These are phyloP conservation scores for Sphagnum contortum DNA, from an alignment of 225 moss, liverwort and hornwort species.

Conservation along the genomic window DNA sequence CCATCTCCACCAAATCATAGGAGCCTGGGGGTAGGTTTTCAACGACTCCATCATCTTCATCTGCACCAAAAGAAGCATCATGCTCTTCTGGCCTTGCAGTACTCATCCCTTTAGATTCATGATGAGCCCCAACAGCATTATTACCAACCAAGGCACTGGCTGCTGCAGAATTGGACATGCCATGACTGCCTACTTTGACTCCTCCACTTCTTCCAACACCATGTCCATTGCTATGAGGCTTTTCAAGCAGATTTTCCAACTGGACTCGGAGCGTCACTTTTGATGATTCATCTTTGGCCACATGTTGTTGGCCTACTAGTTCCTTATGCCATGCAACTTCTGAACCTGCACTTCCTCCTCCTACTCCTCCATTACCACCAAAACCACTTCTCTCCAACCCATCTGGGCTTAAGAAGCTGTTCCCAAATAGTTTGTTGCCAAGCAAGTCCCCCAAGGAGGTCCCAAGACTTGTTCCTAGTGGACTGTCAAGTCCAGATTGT, in stretches of 20 bases:
- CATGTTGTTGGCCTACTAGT: constrained; percentile 14
- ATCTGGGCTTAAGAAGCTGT: constrained; percentile 16
- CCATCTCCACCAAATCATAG: constrained; percentile 88
- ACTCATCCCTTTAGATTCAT: constrained; percentile 3
- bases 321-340: constrained; percentile 24
- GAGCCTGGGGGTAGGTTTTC: constrained; percentile 52
- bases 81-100: no score
- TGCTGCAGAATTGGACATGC: no score
- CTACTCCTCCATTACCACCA: constrained; percentile 6
- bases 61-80: constrained; percentile 7
- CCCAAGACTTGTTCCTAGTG: constrained; percentile 9
- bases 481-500: constrained; percentile 16
- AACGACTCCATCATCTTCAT: constrained; percentile 25
- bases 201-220: constrained; percentile 11
- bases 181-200: no score
- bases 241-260: constrained; percentile 8
- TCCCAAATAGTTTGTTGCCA: constrained; percentile 1
- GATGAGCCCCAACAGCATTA: constrained; percentile 11
- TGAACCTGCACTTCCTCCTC: constrained; percentile 13
- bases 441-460: constrained; percentile 20
- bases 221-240: constrained; percentile 9
- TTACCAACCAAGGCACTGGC: no score
- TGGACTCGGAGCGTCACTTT: constrained; percentile 18
- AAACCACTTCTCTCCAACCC: constrained; percentile 1
- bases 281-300: constrained; percentile 5